These are phyloP conservation scores for Ceratocystiopsis brevicomis DNA, from an alignment of 2,329 filamentous ascomycete species.

Conservation along the genomic window DNA sequence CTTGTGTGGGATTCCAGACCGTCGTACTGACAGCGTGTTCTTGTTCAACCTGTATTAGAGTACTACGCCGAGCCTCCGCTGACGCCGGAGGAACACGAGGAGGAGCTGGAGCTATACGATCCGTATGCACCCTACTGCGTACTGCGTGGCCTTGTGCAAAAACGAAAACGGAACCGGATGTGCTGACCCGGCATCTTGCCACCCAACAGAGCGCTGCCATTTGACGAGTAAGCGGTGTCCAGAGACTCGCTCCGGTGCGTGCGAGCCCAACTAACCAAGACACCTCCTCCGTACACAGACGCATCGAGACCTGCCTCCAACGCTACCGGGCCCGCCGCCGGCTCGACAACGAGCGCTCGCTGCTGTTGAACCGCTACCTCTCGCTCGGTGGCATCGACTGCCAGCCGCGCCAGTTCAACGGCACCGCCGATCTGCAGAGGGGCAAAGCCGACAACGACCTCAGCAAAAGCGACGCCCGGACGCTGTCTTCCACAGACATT, in stretches of 20 bases:
- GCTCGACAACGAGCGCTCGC: constrained; percentile 40
- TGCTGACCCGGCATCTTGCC: neutral
- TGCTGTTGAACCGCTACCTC: constrained; percentile 64
- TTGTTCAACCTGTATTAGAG: constrained; percentile 24
- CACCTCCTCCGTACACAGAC: constrained; percentile 24
- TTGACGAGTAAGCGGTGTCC: constrained; percentile 4
- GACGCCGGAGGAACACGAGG: constrained; percentile 45
- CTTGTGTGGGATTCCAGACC: too few relatives aligned
- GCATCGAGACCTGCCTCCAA: constrained; percentile 71
- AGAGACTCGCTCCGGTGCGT: constrained; percentile 9
- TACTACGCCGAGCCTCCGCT: constrained; percentile 65
- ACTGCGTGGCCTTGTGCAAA: too few relatives aligned
- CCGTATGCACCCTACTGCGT: constrained; percentile 24
- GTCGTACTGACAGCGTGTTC: too few relatives aligned
- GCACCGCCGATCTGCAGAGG: constrained; percentile 18
- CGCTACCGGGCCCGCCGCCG: constrained; percentile 63
- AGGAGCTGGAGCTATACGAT: constrained; percentile 50
- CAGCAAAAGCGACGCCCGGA: constrained; percentile 44
- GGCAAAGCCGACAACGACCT: constrained; percentile 24
- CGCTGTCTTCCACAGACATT: constrained; percentile 43
- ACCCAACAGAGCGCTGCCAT: constrained; percentile 2
- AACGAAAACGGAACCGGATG: too few relatives aligned
- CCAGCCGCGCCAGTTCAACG: constrained; percentile 35
- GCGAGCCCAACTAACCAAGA: too few relatives aligned
- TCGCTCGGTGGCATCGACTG: constrained; percentile 63